Evolutionary conservation across 495 filamentous ascomycete species (phyloP).

Genomic region (Talaromyces liani): DNA sequence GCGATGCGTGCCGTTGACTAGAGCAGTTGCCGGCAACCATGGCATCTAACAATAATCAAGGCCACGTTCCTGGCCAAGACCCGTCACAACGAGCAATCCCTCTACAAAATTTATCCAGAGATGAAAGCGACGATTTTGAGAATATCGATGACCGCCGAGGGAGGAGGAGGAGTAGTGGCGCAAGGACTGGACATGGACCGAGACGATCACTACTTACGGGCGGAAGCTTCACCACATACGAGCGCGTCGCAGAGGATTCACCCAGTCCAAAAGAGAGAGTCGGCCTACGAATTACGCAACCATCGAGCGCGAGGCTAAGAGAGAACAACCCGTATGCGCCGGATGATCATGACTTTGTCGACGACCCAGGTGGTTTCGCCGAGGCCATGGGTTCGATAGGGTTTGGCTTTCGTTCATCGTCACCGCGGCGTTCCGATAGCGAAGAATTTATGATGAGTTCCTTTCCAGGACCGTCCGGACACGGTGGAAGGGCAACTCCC

Average conservation of each 20-base stretch:
- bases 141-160: constrained; percentile 21
- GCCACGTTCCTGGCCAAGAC: constrained; percentile 37
- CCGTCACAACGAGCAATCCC: constrained; percentile 66
- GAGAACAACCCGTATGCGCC: constrained; percentile 20
- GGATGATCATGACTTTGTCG: constrained; percentile 26
- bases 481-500: constrained; percentile 1
- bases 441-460: constrained; percentile 1
- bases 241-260: constrained; percentile 46
- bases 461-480: constrained; percentile 16
- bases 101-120: constrained; percentile 67
- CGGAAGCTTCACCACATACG: constrained; percentile 35
- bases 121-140: constrained; percentile 36
- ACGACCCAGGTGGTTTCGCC: constrained; percentile 47
- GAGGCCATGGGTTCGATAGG: constrained; percentile 54
- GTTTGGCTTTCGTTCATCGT: constrained; percentile 40
- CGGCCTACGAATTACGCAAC: constrained; percentile 14
- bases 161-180: constrained; percentile 21
- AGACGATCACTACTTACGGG: constrained; percentile 30
- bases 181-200: constrained; percentile 20
- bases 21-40: constrained; percentile 40
- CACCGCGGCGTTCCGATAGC: constrained; percentile 12
- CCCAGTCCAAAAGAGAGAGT: constrained; percentile 31
- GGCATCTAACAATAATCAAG: constrained; percentile 44
- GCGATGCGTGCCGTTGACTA: constrained; percentile 41
- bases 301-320: constrained; percentile 24